Evolutionary conservation across 2,329 filamentous ascomycete species (phyloP).

Genomic region (Pyrenochaeta sp.): DNA sequence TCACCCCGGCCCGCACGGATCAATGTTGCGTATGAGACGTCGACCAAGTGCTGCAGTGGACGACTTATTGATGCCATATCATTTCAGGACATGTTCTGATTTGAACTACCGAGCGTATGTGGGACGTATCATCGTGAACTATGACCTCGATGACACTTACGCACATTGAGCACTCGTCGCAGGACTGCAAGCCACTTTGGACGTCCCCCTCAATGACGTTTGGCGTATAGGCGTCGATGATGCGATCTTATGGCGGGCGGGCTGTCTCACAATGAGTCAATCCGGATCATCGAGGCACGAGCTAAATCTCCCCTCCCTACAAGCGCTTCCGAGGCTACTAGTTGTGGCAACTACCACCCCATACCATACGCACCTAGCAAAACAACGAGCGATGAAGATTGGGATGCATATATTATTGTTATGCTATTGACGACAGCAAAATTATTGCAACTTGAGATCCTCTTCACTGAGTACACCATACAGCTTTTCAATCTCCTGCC

Average conservation of each 20-base stretch:
- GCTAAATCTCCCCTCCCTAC: conserved; percentile 7
- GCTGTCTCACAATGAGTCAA: conserved; percentile 22
- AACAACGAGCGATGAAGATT: not conserved
- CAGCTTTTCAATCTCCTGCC: conserved; percentile 63
- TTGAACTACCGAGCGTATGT: no score
- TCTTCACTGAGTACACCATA: conserved; percentile 70
- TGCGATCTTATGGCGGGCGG: not conserved
- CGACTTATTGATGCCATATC: no score
- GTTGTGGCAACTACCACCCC: not conserved
- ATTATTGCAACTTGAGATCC: conserved; percentile 59
- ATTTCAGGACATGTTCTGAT: no score
- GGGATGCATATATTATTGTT: not conserved
- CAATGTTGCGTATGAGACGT: not conserved
- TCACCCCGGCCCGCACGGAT: not conserved
- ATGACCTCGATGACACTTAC: no score
- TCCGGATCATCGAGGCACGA: conserved; percentile 11
- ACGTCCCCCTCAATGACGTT: no score
- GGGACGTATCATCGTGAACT: no score
- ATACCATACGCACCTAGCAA: not conserved
- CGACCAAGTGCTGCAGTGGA: not conserved
- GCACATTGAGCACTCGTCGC: no score
- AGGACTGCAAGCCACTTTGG: no score
- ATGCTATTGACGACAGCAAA: not conserved
- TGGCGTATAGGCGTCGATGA: not conserved
- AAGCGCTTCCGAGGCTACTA: conserved; percentile 7